Percentiles rank a stretch among this genome's conserved stretches.
Evolutionary conservation across 1,284 basidiomycete genomes (phyloP).

Genomic region (Pulveroboletus sp.): DNA sequence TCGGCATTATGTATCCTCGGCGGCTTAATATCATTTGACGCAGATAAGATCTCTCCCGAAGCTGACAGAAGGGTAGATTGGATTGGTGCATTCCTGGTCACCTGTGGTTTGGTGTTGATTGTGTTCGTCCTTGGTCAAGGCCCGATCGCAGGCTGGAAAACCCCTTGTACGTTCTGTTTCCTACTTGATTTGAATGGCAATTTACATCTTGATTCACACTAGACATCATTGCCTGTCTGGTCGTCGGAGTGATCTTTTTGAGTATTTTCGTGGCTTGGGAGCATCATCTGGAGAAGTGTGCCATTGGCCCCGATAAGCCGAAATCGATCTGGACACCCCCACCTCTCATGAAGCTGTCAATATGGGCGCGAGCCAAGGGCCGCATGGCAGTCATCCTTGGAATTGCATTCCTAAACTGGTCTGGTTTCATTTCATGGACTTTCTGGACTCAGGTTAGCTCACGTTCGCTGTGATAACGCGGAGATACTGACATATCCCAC

Average conservation of each 20-base stretch:
- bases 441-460: slow-evolving; percentile 51
- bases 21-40: slow-evolving; percentile 56
- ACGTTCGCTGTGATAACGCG: neutral
- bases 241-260: slow-evolving; percentile 56
- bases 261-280: slow-evolving; percentile 64
- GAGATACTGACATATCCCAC: slow-evolving; percentile 9
- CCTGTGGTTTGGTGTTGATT: slow-evolving; percentile 74
- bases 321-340: slow-evolving; percentile 47
- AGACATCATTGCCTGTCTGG: slow-evolving; percentile 56
- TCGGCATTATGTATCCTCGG: slow-evolving; percentile 50
- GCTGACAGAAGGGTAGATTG: slow-evolving; percentile 74
- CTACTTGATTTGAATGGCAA: neutral
- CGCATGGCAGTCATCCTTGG: slow-evolving; percentile 57
- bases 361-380: slow-evolving; percentile 65
- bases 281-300: slow-evolving; percentile 47
- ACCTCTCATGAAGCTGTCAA: slow-evolving; percentile 61
- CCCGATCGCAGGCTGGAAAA: slow-evolving; percentile 73
- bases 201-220: slow-evolving; percentile 6
- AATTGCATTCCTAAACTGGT: slow-evolving; percentile 67
- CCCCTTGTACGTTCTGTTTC: slow-evolving; percentile 55
- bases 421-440: slow-evolving; percentile 51
- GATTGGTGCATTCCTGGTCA: slow-evolving; percentile 77
- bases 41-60: slow-evolving; percentile 48
- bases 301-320: slow-evolving; percentile 17
- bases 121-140: slow-evolving; percentile 82